phyloP scores from a whole-genome alignment of 2,329 filamentous ascomycete species.

The Colletotrichum siamense region DNA sequence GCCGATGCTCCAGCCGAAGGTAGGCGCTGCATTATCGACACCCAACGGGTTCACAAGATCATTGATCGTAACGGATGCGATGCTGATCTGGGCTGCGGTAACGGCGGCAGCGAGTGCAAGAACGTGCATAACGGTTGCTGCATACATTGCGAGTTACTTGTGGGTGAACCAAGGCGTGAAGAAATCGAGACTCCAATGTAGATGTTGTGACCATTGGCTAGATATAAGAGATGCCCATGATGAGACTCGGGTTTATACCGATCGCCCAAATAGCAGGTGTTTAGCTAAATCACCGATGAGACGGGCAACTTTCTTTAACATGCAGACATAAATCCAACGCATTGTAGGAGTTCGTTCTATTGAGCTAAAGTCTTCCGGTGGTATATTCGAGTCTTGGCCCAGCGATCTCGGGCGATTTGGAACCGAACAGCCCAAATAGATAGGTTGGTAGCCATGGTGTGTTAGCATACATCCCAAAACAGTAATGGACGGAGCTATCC shows the following conservation, averaged over 20 bases:
- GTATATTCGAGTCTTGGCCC: neutral
- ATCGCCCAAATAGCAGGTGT: accelerated
- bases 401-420: neutral
- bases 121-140: neutral
- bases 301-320: neutral
- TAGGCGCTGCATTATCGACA: neutral
- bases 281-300: neutral
- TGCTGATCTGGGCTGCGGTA: neutral
- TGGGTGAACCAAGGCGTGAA: neutral
- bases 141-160: neutral
- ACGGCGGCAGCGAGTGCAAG: neutral
- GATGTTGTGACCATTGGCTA: neutral
- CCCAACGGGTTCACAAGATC: neutral
- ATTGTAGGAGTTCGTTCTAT: neutral
- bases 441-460: neutral
- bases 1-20: neutral
- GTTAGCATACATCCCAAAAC: accelerated
- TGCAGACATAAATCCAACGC: accelerated
- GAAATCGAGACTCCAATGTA: neutral
- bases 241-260: neutral
- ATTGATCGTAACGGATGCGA: neutral
- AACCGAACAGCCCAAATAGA: neutral
- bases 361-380: accelerated
- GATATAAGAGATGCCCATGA: neutral
- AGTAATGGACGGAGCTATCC: neutral